Evolutionary conservation across 371 early-diverging fungal genomes (phyloP), one percentile per base, ranked within the genome.

Genomic region (Zychaea mexicana): DNA sequence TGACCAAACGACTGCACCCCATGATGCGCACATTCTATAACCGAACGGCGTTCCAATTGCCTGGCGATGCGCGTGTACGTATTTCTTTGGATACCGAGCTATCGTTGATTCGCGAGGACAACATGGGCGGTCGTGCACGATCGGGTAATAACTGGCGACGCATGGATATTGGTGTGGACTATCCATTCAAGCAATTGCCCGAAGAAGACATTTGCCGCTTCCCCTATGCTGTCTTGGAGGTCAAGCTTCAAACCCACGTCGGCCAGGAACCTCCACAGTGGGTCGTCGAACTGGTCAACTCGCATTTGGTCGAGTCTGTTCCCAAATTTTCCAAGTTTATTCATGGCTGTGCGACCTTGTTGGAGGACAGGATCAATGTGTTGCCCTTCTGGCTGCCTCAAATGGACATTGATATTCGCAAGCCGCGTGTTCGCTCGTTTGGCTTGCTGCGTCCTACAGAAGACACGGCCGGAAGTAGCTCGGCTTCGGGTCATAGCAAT

Each of bases 261-360:
- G 99, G 99, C 24, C 92, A 92, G 38, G 92, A 92, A 62, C 95
- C 96, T 2, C 98, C 98, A 6, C 87, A 91, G 63, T 99, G 99
- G 99, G 97, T 99, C 24, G 77, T 89, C 24, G 95, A 97, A 33
- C 82, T 99, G 52, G 89, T 97, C 69, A 89, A 94, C 53, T 90
- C 92, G 56, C 92, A 95, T 68, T 79, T 99, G 61, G 98, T 99
- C 57, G 96, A 97, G 75, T 96, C 96, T 21, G 98, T 99, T 7
- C 98, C 98, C 60, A 99, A 98, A 74, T 99, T 99, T 82, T 94
- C 95, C 54, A 99, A 99, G 77, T 99, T 97, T 79, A 91, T 98
- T 64, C 99, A 99, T 78, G 99, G 99, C 58, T 90, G 92, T 32
- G 92, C 98, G 22, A 94, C 96, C 2, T 84, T 99, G 46, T 83